Base-by-base conservation (phyloP, 2,329 filamentous ascomycete genomes). In the Stachybotrys echinatus region DNA sequence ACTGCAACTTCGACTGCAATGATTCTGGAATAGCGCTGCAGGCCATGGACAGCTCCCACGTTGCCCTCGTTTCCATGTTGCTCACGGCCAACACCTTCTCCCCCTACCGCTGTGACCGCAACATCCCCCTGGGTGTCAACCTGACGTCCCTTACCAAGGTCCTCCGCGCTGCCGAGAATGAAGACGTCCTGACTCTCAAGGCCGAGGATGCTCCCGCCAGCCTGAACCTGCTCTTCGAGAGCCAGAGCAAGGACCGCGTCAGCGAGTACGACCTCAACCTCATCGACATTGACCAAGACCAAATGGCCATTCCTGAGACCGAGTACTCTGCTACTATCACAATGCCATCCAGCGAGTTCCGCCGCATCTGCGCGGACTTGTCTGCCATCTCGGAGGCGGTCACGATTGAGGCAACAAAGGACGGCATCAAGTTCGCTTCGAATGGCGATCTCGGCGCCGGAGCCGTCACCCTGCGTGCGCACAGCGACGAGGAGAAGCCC, bases 1-100 rank as follows among this genome's bases (percentile, higher is more conserved):
- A 99, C 76, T 99, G 94, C 85, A 99, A 99, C 77, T 99, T 99
- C 76, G 94, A 99, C 81, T 99, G 95, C 87, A 99, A 97, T 87
- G 95, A 99, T 80, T 92, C 90, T 49, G 94, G 94, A 55, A 94
- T 99, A 65, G 92, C 92, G 47, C 88, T 99, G 50, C 94, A 99
- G 75, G 94, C 94, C 65, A 99, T 99, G 95, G 94, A 99, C 80
- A 99, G 97, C 83, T 97, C 92, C 47, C 94, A 99, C 75, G 94
- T 99, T 63, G 94, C 94, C 55, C 89, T 99, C 49, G 94, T 99
- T 48, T 96, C 94, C 58, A 99, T 99, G 94, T 85, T 95, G 80
- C 88, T 99, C 70, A 94, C 94, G 76, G 88, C 92, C 53, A 94
- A 97, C 69, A 85, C 85, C 60, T 99, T 99, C 80, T 86, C 85